Percentiles rank a stretch among this genome's conserved stretches.
These are phyloP conservation scores for Venturiaceae sp. DNA, from an alignment of 2,329 filamentous ascomycete genomes.

Conservation along the genomic window DNA sequence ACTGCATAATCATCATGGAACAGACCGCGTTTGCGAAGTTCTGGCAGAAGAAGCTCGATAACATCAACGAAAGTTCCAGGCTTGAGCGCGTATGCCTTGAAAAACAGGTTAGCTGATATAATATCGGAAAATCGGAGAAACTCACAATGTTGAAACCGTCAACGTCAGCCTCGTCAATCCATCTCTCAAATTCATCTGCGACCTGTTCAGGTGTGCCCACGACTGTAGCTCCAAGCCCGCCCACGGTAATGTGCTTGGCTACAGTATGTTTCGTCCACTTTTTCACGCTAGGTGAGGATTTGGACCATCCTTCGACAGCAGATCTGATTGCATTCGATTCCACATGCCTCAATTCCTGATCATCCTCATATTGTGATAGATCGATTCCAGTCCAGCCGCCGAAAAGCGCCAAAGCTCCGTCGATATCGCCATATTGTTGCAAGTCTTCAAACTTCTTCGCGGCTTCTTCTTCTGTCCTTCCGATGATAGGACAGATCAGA, in stretches of 20 bases:
- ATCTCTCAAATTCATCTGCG: slow-evolving; percentile 57
- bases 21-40: slow-evolving; percentile 48
- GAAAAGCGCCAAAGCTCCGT: slow-evolving; percentile 61
- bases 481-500: slow-evolving; percentile 55
- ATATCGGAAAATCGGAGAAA: not conserved
- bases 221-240: slow-evolving; percentile 54
- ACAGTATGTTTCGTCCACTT: slow-evolving; percentile 68
- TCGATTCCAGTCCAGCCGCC: slow-evolving; percentile 67
- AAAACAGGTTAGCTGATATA: slow-evolving; percentile 1
- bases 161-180: slow-evolving; percentile 59
- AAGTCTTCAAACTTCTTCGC: slow-evolving; percentile 53
- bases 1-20: slow-evolving; percentile 47
- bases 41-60: slow-evolving; percentile 54
- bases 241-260: slow-evolving; percentile 57
- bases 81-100: slow-evolving; percentile 52
- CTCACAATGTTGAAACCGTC: slow-evolving; percentile 67
- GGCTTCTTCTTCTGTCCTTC: slow-evolving; percentile 56
- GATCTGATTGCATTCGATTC: slow-evolving; percentile 49
- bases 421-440: slow-evolving; percentile 50
- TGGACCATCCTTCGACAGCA: slow-evolving; percentile 45
- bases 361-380: slow-evolving; percentile 49
- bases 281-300: slow-evolving; percentile 46
- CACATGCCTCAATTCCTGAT: slow-evolving; percentile 53
- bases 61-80: slow-evolving; percentile 61
- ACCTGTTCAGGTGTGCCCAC: slow-evolving; percentile 57